Percentiles rank a stretch among this genome's conserved stretches.
These are phyloP conservation scores for Aspergillus sp. DNA, from an alignment of 2,329 filamentous ascomycete genomes.

Conservation along the genomic window DNA sequence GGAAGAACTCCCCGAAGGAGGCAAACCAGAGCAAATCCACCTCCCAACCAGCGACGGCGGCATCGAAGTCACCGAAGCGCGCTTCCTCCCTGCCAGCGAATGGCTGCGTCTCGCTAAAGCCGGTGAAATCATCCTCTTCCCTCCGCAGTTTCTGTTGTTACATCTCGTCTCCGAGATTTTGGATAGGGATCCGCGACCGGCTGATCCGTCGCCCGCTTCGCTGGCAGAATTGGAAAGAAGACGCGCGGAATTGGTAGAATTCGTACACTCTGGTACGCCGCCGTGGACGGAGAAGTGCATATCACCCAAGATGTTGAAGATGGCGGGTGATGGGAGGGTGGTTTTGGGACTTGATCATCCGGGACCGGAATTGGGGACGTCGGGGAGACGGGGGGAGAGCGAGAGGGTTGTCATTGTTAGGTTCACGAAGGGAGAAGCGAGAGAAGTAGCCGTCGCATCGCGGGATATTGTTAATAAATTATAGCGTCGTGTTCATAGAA, in stretches of 20 bases:
- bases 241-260: slow-evolving; percentile 41
- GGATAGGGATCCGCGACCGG: slow-evolving; percentile 26
- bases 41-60: slow-evolving; percentile 66
- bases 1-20: slow-evolving; percentile 30
- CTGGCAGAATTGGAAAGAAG: slow-evolving; percentile 28
- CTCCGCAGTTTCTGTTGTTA: slow-evolving; percentile 68
- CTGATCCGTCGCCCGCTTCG: slow-evolving; percentile 17
- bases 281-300: slow-evolving; percentile 45
- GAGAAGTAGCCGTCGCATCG: slow-evolving; percentile 48
- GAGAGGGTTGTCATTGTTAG: slow-evolving; percentile 53
- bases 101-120: slow-evolving; percentile 62
- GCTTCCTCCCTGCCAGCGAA: slow-evolving; percentile 61
- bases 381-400: slow-evolving; percentile 43
- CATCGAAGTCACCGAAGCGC: slow-evolving; percentile 65
- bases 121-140: slow-evolving; percentile 75
- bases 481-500: background rate
- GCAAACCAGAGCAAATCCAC: slow-evolving; percentile 54
- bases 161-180: slow-evolving; percentile 47
- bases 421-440: slow-evolving; percentile 51
- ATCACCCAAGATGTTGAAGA: slow-evolving; percentile 35
- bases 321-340: slow-evolving; percentile 41
- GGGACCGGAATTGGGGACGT: slow-evolving; percentile 49
- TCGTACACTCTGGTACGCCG: slow-evolving; percentile 41
- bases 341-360: slow-evolving; percentile 50
- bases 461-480: slow-evolving; percentile 37